Conservation (phyloP, 352 stramenopile species). For the Globisporangium heterothallicum region DNA sequence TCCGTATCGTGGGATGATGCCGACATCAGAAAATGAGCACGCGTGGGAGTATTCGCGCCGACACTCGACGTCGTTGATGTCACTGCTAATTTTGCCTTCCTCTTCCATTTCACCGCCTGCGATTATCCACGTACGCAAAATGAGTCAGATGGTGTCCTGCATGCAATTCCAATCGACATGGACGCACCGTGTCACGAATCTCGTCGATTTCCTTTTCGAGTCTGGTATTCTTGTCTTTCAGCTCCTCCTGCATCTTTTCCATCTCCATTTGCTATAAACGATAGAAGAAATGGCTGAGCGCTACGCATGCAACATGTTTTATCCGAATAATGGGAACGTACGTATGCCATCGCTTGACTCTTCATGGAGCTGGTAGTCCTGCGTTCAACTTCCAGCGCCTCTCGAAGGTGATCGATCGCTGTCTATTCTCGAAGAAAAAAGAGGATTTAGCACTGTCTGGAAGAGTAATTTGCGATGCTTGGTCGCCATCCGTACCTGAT, state of each 20-base stretch:
- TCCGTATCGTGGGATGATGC: constrained; percentile 53
- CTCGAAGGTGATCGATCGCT: constrained; percentile 29
- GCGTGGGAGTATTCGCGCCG: constrained; percentile 24
- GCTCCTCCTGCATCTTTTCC: constrained; percentile 39
- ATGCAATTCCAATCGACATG: neutral
- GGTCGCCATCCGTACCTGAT: constrained; percentile 27
- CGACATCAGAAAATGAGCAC: constrained; percentile 36
- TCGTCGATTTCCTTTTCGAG: constrained; percentile 64
- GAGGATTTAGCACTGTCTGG: too few relatives aligned
- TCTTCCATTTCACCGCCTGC: constrained; percentile 53
- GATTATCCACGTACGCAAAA: constrained; percentile 2
- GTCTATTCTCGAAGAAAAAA: constrained; percentile 15
- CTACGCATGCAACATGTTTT: too few relatives aligned
- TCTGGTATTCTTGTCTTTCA: constrained; percentile 48
- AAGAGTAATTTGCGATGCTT: too few relatives aligned
- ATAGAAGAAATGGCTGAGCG: constrained; percentile 12
- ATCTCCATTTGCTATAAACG: constrained; percentile 25
- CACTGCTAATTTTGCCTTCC: constrained; percentile 56
- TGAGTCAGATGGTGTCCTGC: neutral
- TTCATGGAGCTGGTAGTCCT: constrained; percentile 26
- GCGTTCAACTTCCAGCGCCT: constrained; percentile 32
- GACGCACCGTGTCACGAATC: constrained; percentile 44
- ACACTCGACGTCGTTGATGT: constrained; percentile 23
- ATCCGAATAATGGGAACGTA: too few relatives aligned
- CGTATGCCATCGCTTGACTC: constrained; percentile 33